Percentiles rank a stretch among this genome's conserved stretches.
Conservation (phyloP, 2,329 filamentous ascomycete genomes). For the Cladorrhinum sp. region DNA sequence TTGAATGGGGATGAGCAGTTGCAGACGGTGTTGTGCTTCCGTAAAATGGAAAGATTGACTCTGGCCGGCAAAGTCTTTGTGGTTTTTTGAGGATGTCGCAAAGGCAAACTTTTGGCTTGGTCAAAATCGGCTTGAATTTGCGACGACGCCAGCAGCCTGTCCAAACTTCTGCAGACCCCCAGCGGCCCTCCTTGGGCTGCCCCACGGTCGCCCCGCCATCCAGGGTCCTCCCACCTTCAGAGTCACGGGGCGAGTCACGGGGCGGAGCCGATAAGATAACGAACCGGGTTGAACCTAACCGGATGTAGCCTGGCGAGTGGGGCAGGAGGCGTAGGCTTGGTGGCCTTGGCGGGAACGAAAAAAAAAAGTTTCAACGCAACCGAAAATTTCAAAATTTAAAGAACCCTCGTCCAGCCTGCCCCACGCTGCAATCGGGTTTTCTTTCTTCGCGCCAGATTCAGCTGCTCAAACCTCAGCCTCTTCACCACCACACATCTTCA, state of each 20-base stretch:
- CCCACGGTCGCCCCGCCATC: background rate
- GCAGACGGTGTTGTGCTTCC: slow-evolving; percentile 7
- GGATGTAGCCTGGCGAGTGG: slow-evolving; percentile 19
- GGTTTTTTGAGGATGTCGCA: slow-evolving; percentile 9
- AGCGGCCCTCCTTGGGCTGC: background rate
- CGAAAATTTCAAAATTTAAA: slow-evolving; percentile 30
- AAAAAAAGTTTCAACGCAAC: slow-evolving; percentile 28
- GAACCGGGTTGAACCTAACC: slow-evolving; percentile 13
- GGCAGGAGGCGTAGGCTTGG: slow-evolving; percentile 15
- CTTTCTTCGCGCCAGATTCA: slow-evolving; percentile 27
- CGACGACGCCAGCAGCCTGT: slow-evolving; percentile 6
- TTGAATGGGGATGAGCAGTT: slow-evolving; percentile 10
- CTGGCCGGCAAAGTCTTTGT: slow-evolving; percentile 29
- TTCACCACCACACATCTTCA: slow-evolving; percentile 39
- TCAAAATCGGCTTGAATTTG: slow-evolving; percentile 18
- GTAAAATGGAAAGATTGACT: slow-evolving; percentile 25
- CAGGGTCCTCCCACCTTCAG: slow-evolving; percentile 1
- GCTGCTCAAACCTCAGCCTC: slow-evolving; percentile 20
- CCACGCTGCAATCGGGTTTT: slow-evolving; percentile 26
- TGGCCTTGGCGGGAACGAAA: slow-evolving; percentile 17
- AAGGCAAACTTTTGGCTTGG: slow-evolving; percentile 20
- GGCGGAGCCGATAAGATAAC: slow-evolving; percentile 17
- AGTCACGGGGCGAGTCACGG: slow-evolving; percentile 24
- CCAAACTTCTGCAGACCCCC: slow-evolving; percentile 8
- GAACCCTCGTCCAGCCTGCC: slow-evolving; percentile 22